A percentile compares a stretch with the other conserved stretches of the same genome.
Evolutionary conservation across 257 asterid genomes (phyloP).

Genomic region (Nicotiana sylvestris): DNA sequence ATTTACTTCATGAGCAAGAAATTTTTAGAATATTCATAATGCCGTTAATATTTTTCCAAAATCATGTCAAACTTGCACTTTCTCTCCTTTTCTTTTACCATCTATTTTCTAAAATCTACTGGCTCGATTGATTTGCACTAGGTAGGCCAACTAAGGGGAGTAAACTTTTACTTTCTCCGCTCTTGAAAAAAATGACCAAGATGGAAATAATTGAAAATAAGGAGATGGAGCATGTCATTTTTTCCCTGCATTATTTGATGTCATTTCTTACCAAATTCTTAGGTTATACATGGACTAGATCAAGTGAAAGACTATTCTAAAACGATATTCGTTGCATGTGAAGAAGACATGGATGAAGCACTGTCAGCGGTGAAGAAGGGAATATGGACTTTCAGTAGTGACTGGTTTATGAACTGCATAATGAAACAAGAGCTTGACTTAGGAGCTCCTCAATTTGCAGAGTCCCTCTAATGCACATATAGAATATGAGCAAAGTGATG

Average conservation of each 20-base stretch:
- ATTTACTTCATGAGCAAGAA: background rate
- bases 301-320: conserved; percentile 43
- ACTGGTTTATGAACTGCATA: conserved; percentile 84
- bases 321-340: conserved; percentile 70
- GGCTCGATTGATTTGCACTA: too few species aligned
- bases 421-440: conserved; percentile 85
- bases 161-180: too few species aligned
- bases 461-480: conserved; percentile 43
- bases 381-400: conserved; percentile 61
- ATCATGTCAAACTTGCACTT: background rate
- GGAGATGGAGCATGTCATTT: too few species aligned
- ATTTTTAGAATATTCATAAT: background rate
- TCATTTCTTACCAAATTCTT: conserved; percentile 1
- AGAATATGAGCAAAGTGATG: background rate
- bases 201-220: too few species aligned
- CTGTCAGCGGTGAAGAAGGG: conserved; percentile 59
- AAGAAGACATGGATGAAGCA: conserved; percentile 81
- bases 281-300: conserved; percentile 46
- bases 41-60: background rate
- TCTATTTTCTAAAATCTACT: too few species aligned
- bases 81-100: too few species aligned
- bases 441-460: conserved; percentile 76
- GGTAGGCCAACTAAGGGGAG: too few species aligned
- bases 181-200: too few species aligned
- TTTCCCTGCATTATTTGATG: background rate